Percentiles rank a stretch among this genome's conserved stretches.
Conservation (phyloP, 2,329 filamentous ascomycete genomes). For the Ascochyta rabiei region DNA sequence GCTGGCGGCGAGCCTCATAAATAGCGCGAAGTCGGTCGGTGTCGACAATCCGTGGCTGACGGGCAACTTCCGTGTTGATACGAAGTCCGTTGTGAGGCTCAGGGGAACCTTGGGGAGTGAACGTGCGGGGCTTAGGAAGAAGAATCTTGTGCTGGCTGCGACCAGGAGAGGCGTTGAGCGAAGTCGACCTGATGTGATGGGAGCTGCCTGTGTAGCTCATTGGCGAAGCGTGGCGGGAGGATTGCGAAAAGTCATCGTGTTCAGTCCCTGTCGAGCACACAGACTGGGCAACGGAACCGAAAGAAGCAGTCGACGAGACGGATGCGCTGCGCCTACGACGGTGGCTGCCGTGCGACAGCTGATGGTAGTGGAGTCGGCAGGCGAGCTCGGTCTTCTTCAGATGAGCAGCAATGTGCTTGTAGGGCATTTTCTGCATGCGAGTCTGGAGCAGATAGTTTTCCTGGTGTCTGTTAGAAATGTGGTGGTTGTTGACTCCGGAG, state of each 20-base stretch:
- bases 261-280: constrained; percentile 49
- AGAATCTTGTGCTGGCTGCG: constrained; percentile 59
- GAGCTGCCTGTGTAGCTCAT: constrained; percentile 52
- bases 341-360: constrained; percentile 81
- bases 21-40: constrained; percentile 71
- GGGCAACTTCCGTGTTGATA: constrained; percentile 52
- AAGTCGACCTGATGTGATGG: constrained; percentile 39
- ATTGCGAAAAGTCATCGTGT: constrained; percentile 45
- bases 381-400: constrained; percentile 88
- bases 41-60: constrained; percentile 61
- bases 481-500: background rate
- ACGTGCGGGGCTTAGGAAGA: constrained; percentile 67
- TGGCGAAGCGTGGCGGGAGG: constrained; percentile 49
- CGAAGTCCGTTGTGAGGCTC: constrained; percentile 50
- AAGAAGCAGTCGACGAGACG: constrained; percentile 62
- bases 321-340: constrained; percentile 78
- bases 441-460: constrained; percentile 85
- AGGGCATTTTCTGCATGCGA: constrained; percentile 85
- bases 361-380: constrained; percentile 86
- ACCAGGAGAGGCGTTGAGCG: constrained; percentile 59
- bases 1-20: constrained; percentile 71
- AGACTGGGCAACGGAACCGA: constrained; percentile 43
- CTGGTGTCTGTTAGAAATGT: constrained; percentile 54
- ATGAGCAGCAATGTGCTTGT: constrained; percentile 86
- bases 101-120: constrained; percentile 47